A percentile compares a stretch with the other conserved stretches of the same genome.
Conservation (phyloP, 23 red algal genomes). For the Gracilaria domingensis region DNA sequence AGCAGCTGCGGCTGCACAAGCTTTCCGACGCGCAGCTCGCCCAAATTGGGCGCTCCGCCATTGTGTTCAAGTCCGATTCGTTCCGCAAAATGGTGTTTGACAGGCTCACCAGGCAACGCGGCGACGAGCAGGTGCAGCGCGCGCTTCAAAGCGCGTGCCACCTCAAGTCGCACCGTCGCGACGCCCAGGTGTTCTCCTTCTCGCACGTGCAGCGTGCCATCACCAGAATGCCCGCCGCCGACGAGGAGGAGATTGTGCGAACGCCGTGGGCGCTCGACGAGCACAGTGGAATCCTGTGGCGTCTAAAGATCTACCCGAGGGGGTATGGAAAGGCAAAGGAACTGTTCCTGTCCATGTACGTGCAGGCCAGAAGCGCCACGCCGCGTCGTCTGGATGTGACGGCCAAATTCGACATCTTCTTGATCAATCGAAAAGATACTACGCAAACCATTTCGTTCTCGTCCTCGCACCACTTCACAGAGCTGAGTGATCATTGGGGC, state of each 20-base stretch:
- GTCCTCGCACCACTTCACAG: constrained; percentile 62
- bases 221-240: constrained; percentile 18
- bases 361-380: constrained; percentile 49
- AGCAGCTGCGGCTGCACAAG: not conserved
- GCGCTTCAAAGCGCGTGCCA: constrained; percentile 27
- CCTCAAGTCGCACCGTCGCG: constrained; percentile 39
- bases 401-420: constrained; percentile 71
- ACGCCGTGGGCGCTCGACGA: constrained; percentile 65
- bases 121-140: not conserved
- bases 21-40: constrained; percentile 22
- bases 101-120: not conserved
- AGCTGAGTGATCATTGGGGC: constrained; percentile 69
- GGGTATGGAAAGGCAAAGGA: constrained; percentile 75
- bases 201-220: constrained; percentile 45
- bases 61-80: constrained; percentile 6
- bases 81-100: constrained; percentile 31
- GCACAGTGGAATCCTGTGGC: constrained; percentile 34
- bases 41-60: not conserved
- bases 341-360: constrained; percentile 67
- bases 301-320: constrained; percentile 73
- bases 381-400: constrained; percentile 16
- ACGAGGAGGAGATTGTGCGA: constrained; percentile 74
- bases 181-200: constrained; percentile 52
- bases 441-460: constrained; percentile 58
- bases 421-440: constrained; percentile 58